Conservation (phyloP, 129 eudicot genomes). For the Chrysanthemum seticuspe region DNA sequence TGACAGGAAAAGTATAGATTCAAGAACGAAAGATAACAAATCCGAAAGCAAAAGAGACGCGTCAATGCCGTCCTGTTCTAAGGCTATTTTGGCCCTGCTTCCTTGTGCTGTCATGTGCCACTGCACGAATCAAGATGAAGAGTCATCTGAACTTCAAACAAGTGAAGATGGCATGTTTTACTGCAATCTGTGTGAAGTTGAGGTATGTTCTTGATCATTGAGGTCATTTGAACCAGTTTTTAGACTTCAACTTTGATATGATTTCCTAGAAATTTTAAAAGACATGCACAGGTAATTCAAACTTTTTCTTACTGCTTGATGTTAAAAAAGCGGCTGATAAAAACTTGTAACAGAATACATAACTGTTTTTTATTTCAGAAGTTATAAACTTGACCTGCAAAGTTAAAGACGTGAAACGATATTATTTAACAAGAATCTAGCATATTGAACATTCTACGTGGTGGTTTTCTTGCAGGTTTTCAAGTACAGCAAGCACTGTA, state of each 20-base stretch:
- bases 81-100: constrained; percentile 39
- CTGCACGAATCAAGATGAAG: constrained; percentile 45
- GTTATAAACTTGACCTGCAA: constrained; percentile 8
- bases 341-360: background rate
- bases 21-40: constrained; percentile 33
- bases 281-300: background rate
- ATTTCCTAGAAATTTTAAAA: constrained; percentile 10
- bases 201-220: constrained; percentile 50
- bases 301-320: background rate
- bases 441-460: constrained; percentile 9
- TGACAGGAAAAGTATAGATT: constrained; percentile 27
- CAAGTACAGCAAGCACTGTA: constrained; percentile 97
- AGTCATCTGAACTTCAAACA: constrained; percentile 54
- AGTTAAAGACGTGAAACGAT: background rate
- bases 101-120: constrained; percentile 67
- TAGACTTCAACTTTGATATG: background rate
- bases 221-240: constrained; percentile 11
- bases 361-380: background rate
- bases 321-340: background rate
- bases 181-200: constrained; percentile 94
- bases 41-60: constrained; percentile 34
- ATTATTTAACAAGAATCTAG: background rate
- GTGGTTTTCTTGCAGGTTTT: constrained; percentile 60
- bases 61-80: constrained; percentile 27
- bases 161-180: constrained; percentile 99